A percentile compares a stretch with the other conserved stretches of the same genome.
Evolutionary conservation across 139 green algal species (phyloP).

Genomic region (Asterochloris sp.): DNA sequence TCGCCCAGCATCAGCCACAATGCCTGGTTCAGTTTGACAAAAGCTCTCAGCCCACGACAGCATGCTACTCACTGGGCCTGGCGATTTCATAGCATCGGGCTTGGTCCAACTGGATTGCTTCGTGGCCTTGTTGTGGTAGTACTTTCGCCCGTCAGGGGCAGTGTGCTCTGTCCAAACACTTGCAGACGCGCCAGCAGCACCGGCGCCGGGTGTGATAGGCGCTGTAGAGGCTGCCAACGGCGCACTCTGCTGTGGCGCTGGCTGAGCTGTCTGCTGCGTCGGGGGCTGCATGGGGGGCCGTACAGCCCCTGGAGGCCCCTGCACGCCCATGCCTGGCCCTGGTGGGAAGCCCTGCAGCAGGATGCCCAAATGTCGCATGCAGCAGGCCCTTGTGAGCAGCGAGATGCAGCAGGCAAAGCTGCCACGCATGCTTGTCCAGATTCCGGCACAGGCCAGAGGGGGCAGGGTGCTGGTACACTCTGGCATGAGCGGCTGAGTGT

Average conservation of each 20-base stretch:
- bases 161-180: slow-evolving; percentile 86
- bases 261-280: slow-evolving; percentile 12
- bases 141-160: slow-evolving; percentile 83
- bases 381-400: too few relatives aligned
- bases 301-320: too few relatives aligned
- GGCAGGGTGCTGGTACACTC: neutral
- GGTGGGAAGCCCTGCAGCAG: too few relatives aligned
- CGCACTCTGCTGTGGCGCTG: slow-evolving; percentile 25
- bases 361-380: too few relatives aligned
- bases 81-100: slow-evolving; percentile 71
- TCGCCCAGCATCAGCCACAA: too few relatives aligned
- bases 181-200: slow-evolving; percentile 7
- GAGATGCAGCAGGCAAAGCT: too few relatives aligned
- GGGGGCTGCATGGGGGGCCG: slow-evolving; percentile 1
- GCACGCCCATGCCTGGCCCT: too few relatives aligned
- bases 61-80: neutral
- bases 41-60: too few relatives aligned
- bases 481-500: neutral
- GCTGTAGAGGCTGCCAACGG: slow-evolving; percentile 13
- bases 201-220: neutral
- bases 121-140: slow-evolving; percentile 88
- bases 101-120: slow-evolving; percentile 85
- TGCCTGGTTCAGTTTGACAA: too few relatives aligned
- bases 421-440: too few relatives aligned
- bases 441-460: neutral